Conservation (phyloP, 1,284 basidiomycete genomes). For the Fomitiporia mediterranea region DNA sequence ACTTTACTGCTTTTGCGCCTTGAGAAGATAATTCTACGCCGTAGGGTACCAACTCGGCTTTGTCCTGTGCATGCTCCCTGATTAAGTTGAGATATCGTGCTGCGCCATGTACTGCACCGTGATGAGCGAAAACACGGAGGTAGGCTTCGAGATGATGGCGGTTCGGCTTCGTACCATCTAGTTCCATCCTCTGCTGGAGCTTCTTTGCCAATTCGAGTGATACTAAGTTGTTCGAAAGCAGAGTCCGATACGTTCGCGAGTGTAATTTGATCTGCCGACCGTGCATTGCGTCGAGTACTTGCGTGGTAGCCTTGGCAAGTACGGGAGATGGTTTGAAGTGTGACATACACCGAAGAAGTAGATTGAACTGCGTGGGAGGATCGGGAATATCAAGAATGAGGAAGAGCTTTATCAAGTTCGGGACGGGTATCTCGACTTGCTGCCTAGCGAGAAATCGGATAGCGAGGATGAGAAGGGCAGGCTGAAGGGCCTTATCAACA, state of each 20-base stretch:
- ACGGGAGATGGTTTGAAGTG: constrained; percentile 38
- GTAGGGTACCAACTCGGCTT: constrained; percentile 27
- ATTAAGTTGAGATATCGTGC: constrained; percentile 38
- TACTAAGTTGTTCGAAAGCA: constrained; percentile 47
- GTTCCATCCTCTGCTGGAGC: constrained; percentile 40
- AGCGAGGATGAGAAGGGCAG: constrained; percentile 43
- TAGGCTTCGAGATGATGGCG: constrained; percentile 43
- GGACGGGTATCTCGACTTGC: constrained; percentile 40
- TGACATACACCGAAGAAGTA: constrained; percentile 50
- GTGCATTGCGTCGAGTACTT: constrained; percentile 44
- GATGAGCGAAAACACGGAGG: constrained; percentile 43
- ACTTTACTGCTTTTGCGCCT: background rate
- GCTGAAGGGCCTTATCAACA: constrained; percentile 32
- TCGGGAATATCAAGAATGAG: constrained; percentile 34
- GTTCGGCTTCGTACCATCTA: constrained; percentile 37
- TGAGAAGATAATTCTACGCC: constrained; percentile 7
- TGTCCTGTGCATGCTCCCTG: constrained; percentile 25
- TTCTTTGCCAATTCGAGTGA: constrained; percentile 45
- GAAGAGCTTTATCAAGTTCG: constrained; percentile 41
- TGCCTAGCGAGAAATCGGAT: constrained; percentile 47
- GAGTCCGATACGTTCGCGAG: constrained; percentile 37
- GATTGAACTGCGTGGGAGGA: constrained; percentile 44
- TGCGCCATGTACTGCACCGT: constrained; percentile 39
- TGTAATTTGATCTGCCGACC: constrained; percentile 37
- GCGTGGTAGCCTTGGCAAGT: constrained; percentile 36